Conservation (phyloP, 2,329 filamentous ascomycete genomes). For the Cladosporium halotolerans region DNA sequence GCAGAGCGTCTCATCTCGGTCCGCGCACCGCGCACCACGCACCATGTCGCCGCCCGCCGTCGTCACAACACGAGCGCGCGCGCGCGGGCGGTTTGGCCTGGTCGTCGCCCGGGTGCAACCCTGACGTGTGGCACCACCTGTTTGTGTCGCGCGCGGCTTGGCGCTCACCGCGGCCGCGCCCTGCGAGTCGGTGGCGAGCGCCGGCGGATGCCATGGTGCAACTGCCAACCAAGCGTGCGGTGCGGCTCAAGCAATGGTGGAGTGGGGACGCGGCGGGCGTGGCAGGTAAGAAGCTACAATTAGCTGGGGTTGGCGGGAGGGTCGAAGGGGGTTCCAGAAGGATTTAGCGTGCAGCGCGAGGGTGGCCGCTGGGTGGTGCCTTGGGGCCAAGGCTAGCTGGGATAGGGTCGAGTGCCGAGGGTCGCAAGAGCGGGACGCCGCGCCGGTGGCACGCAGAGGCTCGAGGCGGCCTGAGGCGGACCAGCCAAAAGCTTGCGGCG, state of each 20-base stretch:
- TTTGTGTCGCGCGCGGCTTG: neutral
- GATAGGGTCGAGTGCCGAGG: slow-evolving; percentile 8
- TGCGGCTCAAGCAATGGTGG: slow-evolving; percentile 10
- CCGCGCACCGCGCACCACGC: neutral
- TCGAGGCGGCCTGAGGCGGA: neutral
- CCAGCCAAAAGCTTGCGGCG: neutral
- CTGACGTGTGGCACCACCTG: slow-evolving; percentile 10
- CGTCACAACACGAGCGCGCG: slow-evolving; percentile 8
- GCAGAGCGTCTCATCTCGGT: slow-evolving; percentile 9
- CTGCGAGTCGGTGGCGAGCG: too few species aligned
- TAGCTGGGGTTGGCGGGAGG: neutral
- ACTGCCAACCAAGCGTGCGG: slow-evolving; percentile 1
- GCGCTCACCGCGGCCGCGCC: slow-evolving; percentile 1
- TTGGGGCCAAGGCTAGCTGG: neutral
- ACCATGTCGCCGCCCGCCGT: slow-evolving; percentile 5
- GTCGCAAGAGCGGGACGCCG: slow-evolving; percentile 8
- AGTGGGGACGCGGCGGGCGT: neutral
- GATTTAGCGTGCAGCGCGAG: neutral
- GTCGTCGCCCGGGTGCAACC: slow-evolving; percentile 8
- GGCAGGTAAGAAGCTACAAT: slow-evolving; percentile 5
- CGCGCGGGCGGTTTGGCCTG: neutral
- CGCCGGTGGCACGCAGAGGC: slow-evolving; percentile 7
- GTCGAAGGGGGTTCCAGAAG: slow-evolving; percentile 8
- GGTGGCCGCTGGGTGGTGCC: too few species aligned
- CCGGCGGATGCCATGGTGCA: too few species aligned